Conservation (phyloP, 176 grass and related monocot genomes). For the Oropetium thomaeum region DNA sequence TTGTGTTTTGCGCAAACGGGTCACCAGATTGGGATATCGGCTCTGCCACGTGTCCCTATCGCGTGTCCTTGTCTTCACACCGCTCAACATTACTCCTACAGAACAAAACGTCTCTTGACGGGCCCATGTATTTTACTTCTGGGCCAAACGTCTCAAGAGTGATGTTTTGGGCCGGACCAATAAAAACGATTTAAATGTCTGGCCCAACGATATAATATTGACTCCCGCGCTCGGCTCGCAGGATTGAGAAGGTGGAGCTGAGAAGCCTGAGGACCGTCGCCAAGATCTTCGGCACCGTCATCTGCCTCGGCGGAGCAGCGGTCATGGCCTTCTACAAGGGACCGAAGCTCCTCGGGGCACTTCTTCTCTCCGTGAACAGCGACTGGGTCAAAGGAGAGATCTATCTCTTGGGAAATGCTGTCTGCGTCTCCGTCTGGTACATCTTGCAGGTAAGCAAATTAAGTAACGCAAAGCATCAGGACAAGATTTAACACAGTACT, state of each 20-base stretch:
- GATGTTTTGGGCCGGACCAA: no score
- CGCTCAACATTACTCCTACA: no score
- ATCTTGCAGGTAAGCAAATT: slow-evolving; percentile 48
- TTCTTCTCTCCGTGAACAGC: not conserved
- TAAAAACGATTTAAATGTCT: no score
- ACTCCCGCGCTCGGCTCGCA: slow-evolving; percentile 11
- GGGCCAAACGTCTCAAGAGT: not conserved
- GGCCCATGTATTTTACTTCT: not conserved
- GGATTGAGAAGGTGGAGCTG: slow-evolving; percentile 50
- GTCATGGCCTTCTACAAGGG: slow-evolving; percentile 72
- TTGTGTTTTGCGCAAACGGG: no score
- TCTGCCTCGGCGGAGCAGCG: slow-evolving; percentile 59
- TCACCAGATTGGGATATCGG: no score
- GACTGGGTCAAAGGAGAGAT: slow-evolving; percentile 52
- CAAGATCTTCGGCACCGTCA: slow-evolving; percentile 52
- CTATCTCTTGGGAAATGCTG: slow-evolving; percentile 42
- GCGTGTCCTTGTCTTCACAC: no score
- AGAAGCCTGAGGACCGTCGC: slow-evolving; percentile 40
- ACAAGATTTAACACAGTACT: not conserved
- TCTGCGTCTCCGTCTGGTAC: slow-evolving; percentile 59
- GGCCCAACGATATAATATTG: not conserved
- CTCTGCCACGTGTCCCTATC: no score
- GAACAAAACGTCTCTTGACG: no score
- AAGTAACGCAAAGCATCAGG: not conserved
- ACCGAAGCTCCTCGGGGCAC: slow-evolving; percentile 32